phyloP scores from a whole-genome alignment of 148 eudicot genomes.

The Spergularia bocconei region DNA sequence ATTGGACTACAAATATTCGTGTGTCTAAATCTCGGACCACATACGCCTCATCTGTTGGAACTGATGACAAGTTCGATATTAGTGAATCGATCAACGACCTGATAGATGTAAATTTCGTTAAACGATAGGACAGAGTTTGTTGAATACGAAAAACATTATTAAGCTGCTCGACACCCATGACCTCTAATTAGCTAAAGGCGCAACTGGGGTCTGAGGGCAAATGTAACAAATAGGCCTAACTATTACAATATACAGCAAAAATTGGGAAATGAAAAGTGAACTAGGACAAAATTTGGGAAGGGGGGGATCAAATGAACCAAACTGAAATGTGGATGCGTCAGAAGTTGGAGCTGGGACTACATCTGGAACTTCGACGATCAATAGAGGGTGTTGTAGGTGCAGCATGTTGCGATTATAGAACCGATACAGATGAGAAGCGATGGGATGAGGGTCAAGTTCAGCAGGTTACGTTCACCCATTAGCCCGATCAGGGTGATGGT shows the following conservation, averaged over 20 bases:
- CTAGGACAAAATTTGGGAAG: slow-evolving; percentile 2
- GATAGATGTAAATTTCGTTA: no score
- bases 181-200: not conserved
- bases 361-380: slow-evolving; percentile 17
- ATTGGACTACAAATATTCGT: not conserved
- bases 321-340: not conserved
- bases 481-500: slow-evolving; percentile 80
- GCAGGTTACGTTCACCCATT: slow-evolving; percentile 57
- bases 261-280: slow-evolving; percentile 7
- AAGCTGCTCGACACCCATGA: not conserved
- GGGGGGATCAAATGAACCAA: not conserved
- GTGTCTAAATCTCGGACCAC: not conserved
- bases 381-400: slow-evolving; percentile 78
- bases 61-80: no score
- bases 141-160: no score
- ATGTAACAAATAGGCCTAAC: not conserved
- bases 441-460: slow-evolving; percentile 72
- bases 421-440: slow-evolving; percentile 70
- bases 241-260: slow-evolving; percentile 27
- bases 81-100: no score
- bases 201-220: not conserved
- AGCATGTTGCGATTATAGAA: slow-evolving; percentile 77
- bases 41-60: not conserved
- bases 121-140: no score
- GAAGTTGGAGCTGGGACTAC: not conserved